Evolutionary conservation across 208 protist genomes (phyloP), one percentile per base, ranked within the genome.

Genomic region (Trypanosoma avium): DNA sequence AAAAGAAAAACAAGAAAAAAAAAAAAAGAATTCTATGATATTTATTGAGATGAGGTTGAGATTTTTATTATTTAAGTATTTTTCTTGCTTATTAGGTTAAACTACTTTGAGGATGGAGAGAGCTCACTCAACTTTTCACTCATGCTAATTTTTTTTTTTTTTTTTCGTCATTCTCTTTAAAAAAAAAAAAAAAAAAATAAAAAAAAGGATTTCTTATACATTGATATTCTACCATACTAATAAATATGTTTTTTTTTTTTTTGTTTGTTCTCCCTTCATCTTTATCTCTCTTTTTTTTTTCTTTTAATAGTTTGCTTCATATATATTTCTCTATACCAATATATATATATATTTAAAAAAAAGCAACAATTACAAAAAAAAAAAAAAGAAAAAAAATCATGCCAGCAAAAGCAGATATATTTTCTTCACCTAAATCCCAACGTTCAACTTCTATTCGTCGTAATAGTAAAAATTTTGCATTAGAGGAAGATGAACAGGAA

Each of bases 1-100:
- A 9, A 6, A 19, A 49, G 22, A 49, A 56, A 21, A 3, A 56
- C 33, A 7, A 52, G 13, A 24, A 24, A 12, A 52, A 52, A 8
- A 22, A 19, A n/a, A n/a, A n/a, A n/a, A n/a, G n/a, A n/a, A n/a
- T n/a, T n/a, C n/a, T n/a, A n/a, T n/a, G n/a, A n/a, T 17, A 56
- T 27, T n/a, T 8, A 32, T n/a, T 47, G 42, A 19, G 10, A 12
- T 13, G 42, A 24, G 42, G 4, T 13, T 24, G 27, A 12, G 21
- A 35, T 57, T 69, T 63, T 40, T 46, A 67, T 47, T n/a, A n/a
- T n/a, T n/a, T n/a, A n/a, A n/a, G n/a, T n/a, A 29, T 33, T 65
- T 55, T 65, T 57, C 33, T 65, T 65, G 43, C 40, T 55, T 48
- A 22, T 29, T 19, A 43, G n/a, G n/a, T n/a, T n/a, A n/a, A n/a